A percentile compares a stretch with the other conserved stretches of the same genome.
Evolutionary conservation across 768 basidiomycete species (phyloP).

Genomic region (Xerocomellus dryophilus): DNA sequence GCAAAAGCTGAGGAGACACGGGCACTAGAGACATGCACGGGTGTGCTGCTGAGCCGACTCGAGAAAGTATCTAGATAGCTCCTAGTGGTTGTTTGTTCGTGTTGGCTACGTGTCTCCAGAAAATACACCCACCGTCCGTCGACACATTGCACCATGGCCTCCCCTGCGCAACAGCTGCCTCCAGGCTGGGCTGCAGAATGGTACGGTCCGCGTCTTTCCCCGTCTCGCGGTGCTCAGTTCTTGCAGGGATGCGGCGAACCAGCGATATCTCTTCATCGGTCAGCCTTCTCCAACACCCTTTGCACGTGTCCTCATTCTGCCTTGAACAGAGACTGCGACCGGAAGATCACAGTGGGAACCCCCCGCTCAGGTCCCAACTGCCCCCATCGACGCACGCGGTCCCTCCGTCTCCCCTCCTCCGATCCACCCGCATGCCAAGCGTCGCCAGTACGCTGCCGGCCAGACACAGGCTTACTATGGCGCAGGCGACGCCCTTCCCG

Average conservation of each 20-base stretch:
- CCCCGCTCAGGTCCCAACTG: constrained; percentile 43
- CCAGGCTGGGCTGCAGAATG: constrained; percentile 94
- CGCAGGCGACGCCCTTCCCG: constrained; percentile 41
- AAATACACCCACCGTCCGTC: constrained; percentile 3
- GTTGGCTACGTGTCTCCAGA: constrained; percentile 28
- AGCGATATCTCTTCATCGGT: constrained; percentile 90
- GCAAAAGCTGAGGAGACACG: constrained; percentile 71
- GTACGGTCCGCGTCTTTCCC: constrained; percentile 40
- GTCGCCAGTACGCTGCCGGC: constrained; percentile 91
- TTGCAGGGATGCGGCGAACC: constrained; percentile 72
- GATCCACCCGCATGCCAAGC: constrained; percentile 52
- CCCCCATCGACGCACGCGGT: constrained; percentile 40
- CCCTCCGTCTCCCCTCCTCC: constrained; percentile 45
- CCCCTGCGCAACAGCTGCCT: constrained; percentile 67
- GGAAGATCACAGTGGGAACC: constrained; percentile 89
- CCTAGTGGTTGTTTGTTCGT: constrained; percentile 22
- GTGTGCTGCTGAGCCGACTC: constrained; percentile 63
- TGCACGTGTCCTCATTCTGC: constrained; percentile 14
- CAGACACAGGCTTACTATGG: constrained; percentile 90
- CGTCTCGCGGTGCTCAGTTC: constrained; percentile 12
- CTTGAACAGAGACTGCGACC: constrained; percentile 67
- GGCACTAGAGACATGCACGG: constrained; percentile 64
- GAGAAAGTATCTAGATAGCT: constrained; percentile 27
- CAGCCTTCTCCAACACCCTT: constrained; percentile 32
- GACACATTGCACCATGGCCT: constrained; percentile 35